Evolutionary conservation across 306 rosid genomes (phyloP), one percentile per base, ranked within the genome.

Genomic region (Senna tora): DNA sequence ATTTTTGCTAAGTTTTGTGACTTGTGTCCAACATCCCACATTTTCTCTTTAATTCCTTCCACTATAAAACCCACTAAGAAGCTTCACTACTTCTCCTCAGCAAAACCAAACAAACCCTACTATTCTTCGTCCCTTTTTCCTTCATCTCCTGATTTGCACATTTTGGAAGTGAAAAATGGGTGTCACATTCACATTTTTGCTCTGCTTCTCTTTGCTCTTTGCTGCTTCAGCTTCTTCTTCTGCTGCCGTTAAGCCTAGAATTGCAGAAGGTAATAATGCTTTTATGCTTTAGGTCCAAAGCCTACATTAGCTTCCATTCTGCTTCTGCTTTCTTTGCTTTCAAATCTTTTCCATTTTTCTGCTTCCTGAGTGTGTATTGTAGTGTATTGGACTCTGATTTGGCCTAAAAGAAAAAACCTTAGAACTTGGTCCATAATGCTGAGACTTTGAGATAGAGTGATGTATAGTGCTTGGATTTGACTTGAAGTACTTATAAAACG

Each of bases 231-330:
- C 81, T 36, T 70, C 76, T 66, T 87, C 96, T 38, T 73, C 83
- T 0, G 87, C 90, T 22, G 69, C 79, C 0, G 21, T 69, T 80
- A 71, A 76, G 56, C 82, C 82, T n/a, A 80, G 82, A 54, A 33
- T 21, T 52, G 78, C 84, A 45, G 93, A 92, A 84, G 98, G 98
- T 88, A 65, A 75, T n/a, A n/a, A n/a, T n/a, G n/a, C n/a, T n/a
- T n/a, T n/a, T n/a, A n/a, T 68, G 51, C 30, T 25, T 3, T 1
- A 25, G 30, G n/a, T n/a, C 30, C 30, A 1, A 25, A 25, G 3
- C 30, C 30, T 25, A 3, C 30, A 25, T 25, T 25, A 25, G 30
- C 30, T 1, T 25, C 30, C 45, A 34, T 59, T 59, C 21, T 33
- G 25, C 15, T 9, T 25, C 54, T 50, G 19, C 13, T 42, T 8